Conservation (phyloP, 352 stramenopile species). For the Globisporangium ultimum region DNA sequence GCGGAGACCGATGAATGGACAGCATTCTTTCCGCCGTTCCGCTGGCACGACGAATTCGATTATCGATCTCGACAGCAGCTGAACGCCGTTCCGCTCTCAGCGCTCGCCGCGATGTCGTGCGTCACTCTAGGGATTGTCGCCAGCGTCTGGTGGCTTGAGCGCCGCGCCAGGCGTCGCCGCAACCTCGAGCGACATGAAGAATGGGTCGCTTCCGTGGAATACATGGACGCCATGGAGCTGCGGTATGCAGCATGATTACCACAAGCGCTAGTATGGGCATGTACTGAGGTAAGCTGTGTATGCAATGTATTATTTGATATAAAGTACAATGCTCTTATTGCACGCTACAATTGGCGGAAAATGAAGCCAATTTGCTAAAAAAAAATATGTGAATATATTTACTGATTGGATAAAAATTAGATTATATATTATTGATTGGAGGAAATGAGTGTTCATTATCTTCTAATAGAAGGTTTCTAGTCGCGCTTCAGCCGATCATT, state of each 20-base stretch:
- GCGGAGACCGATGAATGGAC: constrained; percentile 1
- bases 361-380: too few species aligned
- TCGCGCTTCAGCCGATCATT: background rate
- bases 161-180: constrained; percentile 1
- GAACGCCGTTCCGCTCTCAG: background rate
- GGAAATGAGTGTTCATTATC: constrained; percentile 4
- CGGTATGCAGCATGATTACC: background rate
- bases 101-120: constrained; percentile 3
- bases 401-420: background rate
- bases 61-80: constrained; percentile 1
- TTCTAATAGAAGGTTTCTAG: background rate
- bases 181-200: constrained; percentile 7
- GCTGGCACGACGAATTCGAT: constrained; percentile 1
- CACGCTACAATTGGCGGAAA: background rate
- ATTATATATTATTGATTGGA: background rate
- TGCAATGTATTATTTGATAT: too few species aligned
- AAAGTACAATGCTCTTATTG: background rate
- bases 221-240: constrained; percentile 6
- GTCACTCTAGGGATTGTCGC: constrained; percentile 4
- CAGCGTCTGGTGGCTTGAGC: constrained; percentile 3
- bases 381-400: too few species aligned
- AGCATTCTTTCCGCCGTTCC: background rate
- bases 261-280: too few species aligned
- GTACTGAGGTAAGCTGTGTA: too few species aligned
- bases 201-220: constrained; percentile 11